Evolutionary conservation across 2,329 filamentous ascomycete species (phyloP), one percentile per base, ranked within the genome.

Genomic region (Zarea fungicola): DNA sequence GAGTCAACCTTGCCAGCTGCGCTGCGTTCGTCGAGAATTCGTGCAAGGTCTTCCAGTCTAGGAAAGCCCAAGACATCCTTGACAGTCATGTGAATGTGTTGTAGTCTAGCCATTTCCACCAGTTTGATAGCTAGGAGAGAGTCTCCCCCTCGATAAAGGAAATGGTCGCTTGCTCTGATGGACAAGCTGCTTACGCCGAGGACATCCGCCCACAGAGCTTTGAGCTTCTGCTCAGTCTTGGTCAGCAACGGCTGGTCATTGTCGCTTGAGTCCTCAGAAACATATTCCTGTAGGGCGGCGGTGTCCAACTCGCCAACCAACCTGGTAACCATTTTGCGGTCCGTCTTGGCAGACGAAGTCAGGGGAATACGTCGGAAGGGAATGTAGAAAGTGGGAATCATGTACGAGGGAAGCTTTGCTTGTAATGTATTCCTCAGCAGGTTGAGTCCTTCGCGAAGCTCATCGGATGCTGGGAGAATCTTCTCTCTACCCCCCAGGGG

Each of bases 311-410:
- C 35, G 25, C 35, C 35, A 11, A 50, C 26, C 7, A 39, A 14
- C 16, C 29, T 46, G 36, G 39, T 32, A 25, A 55, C 31, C 21
- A 26, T 41, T 37, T 45, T 51, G 11, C 53, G 39, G 42, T 55
- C 51, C 6, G 42, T 25, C 41, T 55, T 55, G 11, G 29, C 42
- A 19, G 53, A 53, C 3, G 51, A 32, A 14, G 48, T 53, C 13
- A 55, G 39, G 23, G 53, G 53, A 26, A 55, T 51, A 10, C 25
- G 42, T 13, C 32, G 34, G 23, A 42, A 51, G 19, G 48, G 48
- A 13, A 55, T 43, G 36, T 39, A 55, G 13, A 53, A 39, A 14
- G 41, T 53, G 13, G 53, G 53, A 7, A 55, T 49, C 48, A 55
- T 55, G 42, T 55, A 53, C 18, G 37, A 34, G 6, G 52, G 52